Conservation (phyloP, 2,329 filamentous ascomycete genomes). For the Alternaria sp. region DNA sequence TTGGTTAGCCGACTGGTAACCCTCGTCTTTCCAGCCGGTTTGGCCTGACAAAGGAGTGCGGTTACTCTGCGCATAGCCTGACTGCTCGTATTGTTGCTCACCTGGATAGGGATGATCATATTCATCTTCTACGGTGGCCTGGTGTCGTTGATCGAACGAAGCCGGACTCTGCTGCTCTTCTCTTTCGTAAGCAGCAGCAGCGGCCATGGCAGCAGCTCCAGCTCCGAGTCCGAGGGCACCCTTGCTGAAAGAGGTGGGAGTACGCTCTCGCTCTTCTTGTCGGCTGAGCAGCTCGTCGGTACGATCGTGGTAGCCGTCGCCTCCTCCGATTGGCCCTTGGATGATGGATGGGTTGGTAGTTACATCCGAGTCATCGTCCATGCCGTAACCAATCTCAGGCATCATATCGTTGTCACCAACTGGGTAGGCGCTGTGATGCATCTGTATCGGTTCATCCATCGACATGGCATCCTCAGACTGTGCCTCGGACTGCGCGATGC, state of each 20-base stretch:
- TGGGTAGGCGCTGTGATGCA: constrained; percentile 75
- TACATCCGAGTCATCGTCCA: constrained; percentile 67
- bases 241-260: constrained; percentile 40
- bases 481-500: constrained; percentile 57
- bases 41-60: constrained; percentile 53
- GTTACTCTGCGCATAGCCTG: constrained; percentile 38
- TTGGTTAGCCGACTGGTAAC: constrained; percentile 82
- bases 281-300: constrained; percentile 44
- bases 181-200: constrained; percentile 56
- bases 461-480: constrained; percentile 49
- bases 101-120: constrained; percentile 41
- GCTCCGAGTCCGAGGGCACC: constrained; percentile 50
- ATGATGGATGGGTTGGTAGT: constrained; percentile 87
- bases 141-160: constrained; percentile 37
- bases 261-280: constrained; percentile 45
- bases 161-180: constrained; percentile 36
- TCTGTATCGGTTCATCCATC: constrained; percentile 53
- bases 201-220: constrained; percentile 63
- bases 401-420: constrained; percentile 69
- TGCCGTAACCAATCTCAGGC: constrained; percentile 75
- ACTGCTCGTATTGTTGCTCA: constrained; percentile 44
- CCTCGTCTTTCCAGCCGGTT: constrained; percentile 75
- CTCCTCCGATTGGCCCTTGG: constrained; percentile 71
- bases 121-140: constrained; percentile 49
- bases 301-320: constrained; percentile 52